A percentile compares a stretch with the other conserved stretches of the same genome.
Conservation (phyloP, 2,329 filamentous ascomycete species). For the Claviceps fusiformis region DNA sequence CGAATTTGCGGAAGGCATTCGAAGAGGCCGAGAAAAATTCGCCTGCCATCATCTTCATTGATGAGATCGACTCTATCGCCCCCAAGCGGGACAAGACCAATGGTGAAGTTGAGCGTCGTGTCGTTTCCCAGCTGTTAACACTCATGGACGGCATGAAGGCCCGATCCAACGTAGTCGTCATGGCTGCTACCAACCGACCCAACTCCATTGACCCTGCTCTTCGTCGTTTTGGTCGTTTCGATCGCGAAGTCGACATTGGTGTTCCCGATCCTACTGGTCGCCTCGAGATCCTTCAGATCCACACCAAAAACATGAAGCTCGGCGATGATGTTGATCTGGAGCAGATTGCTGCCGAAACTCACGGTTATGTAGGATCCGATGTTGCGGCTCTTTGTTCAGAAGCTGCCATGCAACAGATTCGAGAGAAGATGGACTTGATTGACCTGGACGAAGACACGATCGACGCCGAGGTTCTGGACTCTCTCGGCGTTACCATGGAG, state of each 20-base stretch:
- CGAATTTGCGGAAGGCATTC: constrained; percentile 96
- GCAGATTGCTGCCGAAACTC: constrained; percentile 91
- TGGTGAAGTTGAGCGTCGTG: constrained; percentile 95
- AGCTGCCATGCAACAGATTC: constrained; percentile 99
- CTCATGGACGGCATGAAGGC: constrained; percentile 99
- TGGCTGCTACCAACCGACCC: constrained; percentile 97
- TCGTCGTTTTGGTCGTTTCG: constrained; percentile 95
- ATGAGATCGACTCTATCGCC: constrained; percentile 97
- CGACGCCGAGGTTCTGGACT: constrained; percentile 95
- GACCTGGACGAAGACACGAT: constrained; percentile 98
- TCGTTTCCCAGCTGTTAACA: constrained; percentile 92
- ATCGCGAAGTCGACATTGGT: constrained; percentile 96
- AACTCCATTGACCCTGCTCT: constrained; percentile 98
- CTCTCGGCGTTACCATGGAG: constrained; percentile 97
- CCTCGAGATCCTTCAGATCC: constrained; percentile 97
- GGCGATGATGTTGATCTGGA: constrained; percentile 93
- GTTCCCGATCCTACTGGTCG: constrained; percentile 96
- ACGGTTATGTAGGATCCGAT: constrained; percentile 98
- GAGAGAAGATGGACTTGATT: constrained; percentile 99
- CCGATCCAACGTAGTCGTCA: constrained; percentile 94
- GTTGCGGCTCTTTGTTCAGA: constrained; percentile 96
- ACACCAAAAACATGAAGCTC: constrained; percentile 99
- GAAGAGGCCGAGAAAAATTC: constrained; percentile 99
- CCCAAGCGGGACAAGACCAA: constrained; percentile 99
- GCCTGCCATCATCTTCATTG: constrained; percentile 97